Base-by-base conservation (phyloP, 2,329 filamentous ascomycete genomes). In the Trichoderma polysporum region DNA sequence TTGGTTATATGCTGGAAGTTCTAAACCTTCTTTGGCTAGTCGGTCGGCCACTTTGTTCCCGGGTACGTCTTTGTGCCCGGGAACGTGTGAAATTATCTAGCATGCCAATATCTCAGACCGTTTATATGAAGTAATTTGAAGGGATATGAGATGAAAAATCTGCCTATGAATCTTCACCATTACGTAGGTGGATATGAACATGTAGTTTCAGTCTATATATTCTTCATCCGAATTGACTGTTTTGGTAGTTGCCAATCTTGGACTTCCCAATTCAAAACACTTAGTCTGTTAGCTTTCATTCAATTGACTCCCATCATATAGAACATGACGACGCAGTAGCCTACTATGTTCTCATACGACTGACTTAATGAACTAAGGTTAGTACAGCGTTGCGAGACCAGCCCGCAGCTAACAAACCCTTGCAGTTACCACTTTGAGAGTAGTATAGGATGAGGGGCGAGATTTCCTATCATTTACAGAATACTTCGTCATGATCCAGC, bases 371-470 rank as follows among this genome's bases (percentile, higher is more conserved):
- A 27, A 19, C 13, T 5, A 57, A n/a, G 4, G 27, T 27, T 27
- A 31, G 13, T n/a, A 9, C 15, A 2, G 3, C 13, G n/a, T 13
- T 31, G n/a, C 31, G 17, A 22, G 10, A 13, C 35, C 27, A 41
- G 56, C 4, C n/a, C 25, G 8, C 13, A 2, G 13, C n/a, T 29
- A 31, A 15, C 5, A n/a, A 9, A 63, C 25, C 60, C 60, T 41
- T 63, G 60, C 60, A 63, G 49, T 63, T 63, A 8, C 60, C 17
- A 5, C 8, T 25, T 53, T 54, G 1, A 39, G 60, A 41, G 54
- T 45, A 33, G 60, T n/a, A n/a, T 60, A 1, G 12, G n/a, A n/a
- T 19, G 9, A 50, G 31, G 15, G 29, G 31, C 31, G 19, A n/a
- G n/a, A 35, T 4, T 9, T 17, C 29, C 7, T 50, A n/a, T 12